Percentiles rank a stretch among this genome's conserved stretches.
Evolutionary conservation across 371 early-diverging fungal species (phyloP).

Genomic region (Rhizoclosmatium hyalinum): DNA sequence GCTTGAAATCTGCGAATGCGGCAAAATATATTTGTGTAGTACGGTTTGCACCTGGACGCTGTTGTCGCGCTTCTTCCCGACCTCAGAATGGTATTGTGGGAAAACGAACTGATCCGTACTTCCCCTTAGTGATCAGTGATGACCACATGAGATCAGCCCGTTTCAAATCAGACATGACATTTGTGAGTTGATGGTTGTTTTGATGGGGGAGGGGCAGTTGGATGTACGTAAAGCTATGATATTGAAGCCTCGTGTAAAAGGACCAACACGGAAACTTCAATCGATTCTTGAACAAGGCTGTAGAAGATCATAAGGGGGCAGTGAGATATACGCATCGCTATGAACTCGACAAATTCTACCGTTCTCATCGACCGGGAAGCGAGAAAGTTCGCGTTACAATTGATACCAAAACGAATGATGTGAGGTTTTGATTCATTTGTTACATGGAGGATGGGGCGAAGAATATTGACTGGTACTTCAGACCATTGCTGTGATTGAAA

Average conservation of each 20-base stretch:
- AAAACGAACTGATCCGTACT: too few relatives aligned
- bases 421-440: conserved; percentile 1
- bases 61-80: too few relatives aligned
- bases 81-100: too few relatives aligned
- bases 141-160: conserved; percentile 10
- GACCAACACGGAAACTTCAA: conserved; percentile 37
- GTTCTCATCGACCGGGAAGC: not conserved
- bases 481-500: conserved; percentile 26
- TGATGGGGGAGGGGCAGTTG: too few relatives aligned
- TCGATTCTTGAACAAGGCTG: conserved; percentile 32
- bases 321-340: conserved; percentile 36
- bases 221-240: not conserved
- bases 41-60: too few relatives aligned
- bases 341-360: conserved; percentile 35
- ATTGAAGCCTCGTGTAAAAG: not conserved
- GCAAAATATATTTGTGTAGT: too few relatives aligned
- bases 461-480: not conserved
- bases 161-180: conserved; percentile 40
- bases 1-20: too few relatives aligned
- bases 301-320: conserved; percentile 24
- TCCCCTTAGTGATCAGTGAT: not conserved
- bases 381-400: conserved; percentile 25
- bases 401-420: conserved; percentile 37
- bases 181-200: conserved; percentile 19
- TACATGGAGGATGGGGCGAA: not conserved